Evolutionary conservation across 495 filamentous ascomycete species (phyloP).

Genomic region (Trichoderma gamsii): DNA sequence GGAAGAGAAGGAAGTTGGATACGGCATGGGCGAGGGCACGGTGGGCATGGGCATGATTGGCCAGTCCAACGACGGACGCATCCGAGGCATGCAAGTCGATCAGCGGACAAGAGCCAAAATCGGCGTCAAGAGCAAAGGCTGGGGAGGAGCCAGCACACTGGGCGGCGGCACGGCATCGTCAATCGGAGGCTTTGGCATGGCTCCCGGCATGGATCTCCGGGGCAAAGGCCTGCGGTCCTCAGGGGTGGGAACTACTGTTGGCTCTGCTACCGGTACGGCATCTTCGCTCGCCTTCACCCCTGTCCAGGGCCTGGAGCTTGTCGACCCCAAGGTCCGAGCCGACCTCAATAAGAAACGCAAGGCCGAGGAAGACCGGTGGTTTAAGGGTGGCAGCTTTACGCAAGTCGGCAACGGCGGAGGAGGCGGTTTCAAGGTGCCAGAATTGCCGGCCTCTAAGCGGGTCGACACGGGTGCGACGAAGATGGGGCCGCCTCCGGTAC

Average conservation of each 20-base stretch:
- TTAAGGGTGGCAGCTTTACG: constrained; percentile 92
- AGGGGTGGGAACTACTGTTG: constrained; percentile 66
- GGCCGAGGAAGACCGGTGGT: constrained; percentile 92
- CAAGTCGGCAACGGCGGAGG: constrained; percentile 58
- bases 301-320: constrained; percentile 89
- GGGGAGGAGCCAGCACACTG: constrained; percentile 71
- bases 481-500: constrained; percentile 32
- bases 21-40: constrained; percentile 79
- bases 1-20: constrained; percentile 91
- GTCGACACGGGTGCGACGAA: constrained; percentile 47
- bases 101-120: constrained; percentile 87
- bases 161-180: constrained; percentile 65
- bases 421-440: constrained; percentile 48
- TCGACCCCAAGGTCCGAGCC: constrained; percentile 85
- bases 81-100: constrained; percentile 84
- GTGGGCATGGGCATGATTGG: constrained; percentile 94
- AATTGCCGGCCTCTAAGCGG: constrained; percentile 58
- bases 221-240: constrained; percentile 67
- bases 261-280: constrained; percentile 61
- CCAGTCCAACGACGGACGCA: constrained; percentile 74
- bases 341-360: constrained; percentile 81
- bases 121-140: constrained; percentile 92
- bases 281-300: constrained; percentile 90
- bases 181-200: constrained; percentile 69
- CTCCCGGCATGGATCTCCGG: constrained; percentile 59